phyloP scores from a whole-genome alignment of 345 rosid species.

The Rhizophora mangle region DNA sequence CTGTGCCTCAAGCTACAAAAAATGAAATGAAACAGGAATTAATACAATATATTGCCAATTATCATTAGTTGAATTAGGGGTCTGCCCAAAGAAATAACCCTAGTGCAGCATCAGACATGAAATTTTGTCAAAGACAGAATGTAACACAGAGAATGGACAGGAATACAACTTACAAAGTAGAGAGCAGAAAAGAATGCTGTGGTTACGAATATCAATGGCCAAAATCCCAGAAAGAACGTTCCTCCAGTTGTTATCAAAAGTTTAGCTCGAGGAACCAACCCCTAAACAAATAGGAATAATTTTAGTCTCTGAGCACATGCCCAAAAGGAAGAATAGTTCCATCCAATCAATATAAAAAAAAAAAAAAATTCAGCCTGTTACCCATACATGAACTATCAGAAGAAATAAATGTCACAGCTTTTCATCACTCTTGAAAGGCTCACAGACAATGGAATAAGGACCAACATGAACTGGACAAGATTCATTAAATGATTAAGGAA shows the following conservation, averaged over 20 bases:
- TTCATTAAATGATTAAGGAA: neutral
- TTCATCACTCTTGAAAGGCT: too few relatives aligned
- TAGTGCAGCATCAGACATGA: neutral
- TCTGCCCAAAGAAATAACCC: neutral
- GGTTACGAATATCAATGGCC: constrained; percentile 77
- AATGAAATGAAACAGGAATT: neutral
- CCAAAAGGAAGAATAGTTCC: neutral
- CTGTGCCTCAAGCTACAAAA: neutral
- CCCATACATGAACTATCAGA: too few relatives aligned
- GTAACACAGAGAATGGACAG: neutral
- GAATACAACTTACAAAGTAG: constrained; percentile 58
- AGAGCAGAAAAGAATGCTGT: constrained; percentile 65
- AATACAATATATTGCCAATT: neutral
- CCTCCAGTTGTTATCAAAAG: constrained; percentile 78
- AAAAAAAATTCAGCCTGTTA: too few relatives aligned
- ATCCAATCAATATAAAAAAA: too few relatives aligned
- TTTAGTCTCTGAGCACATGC: neutral
- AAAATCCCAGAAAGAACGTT: constrained; percentile 81
- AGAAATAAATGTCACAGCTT: too few relatives aligned
- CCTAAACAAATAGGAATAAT: constrained; percentile 43
- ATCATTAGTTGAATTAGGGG: too few relatives aligned
- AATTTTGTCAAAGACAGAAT: too few relatives aligned
- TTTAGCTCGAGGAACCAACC: constrained; percentile 85
- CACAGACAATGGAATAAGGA: too few relatives aligned
- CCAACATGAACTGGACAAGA: neutral